Evolutionary conservation across 495 filamentous ascomycete species (phyloP).

Genomic region (Geoglossum glabrum): DNA sequence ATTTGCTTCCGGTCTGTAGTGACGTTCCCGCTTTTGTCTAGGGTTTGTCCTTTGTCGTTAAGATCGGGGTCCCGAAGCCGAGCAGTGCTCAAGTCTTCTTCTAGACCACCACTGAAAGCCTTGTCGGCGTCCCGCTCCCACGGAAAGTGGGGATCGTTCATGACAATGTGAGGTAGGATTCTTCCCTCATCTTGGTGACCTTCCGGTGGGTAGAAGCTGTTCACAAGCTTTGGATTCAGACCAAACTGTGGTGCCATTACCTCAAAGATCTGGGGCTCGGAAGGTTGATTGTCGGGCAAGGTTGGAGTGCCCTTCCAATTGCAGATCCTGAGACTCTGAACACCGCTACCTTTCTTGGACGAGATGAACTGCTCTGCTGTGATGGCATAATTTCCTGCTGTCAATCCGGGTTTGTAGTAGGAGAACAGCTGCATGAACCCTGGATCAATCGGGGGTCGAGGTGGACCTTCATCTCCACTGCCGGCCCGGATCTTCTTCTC

Average conservation of each 20-base stretch:
- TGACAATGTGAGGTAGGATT: conserved; percentile 28
- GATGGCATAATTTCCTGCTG: background rate
- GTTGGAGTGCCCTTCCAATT: background rate
- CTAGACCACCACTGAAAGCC: background rate
- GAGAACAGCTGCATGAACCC: background rate
- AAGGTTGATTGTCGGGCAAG: background rate
- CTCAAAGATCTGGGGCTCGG: conserved; percentile 11
- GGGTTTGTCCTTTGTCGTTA: too few relatives aligned
- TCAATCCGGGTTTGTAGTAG: background rate
- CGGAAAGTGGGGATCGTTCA: conserved; percentile 28
- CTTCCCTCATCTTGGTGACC: conserved; percentile 18
- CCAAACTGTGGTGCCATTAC: conserved; percentile 19
- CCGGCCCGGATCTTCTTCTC: background rate
- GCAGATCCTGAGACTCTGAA: background rate
- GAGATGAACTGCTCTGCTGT: background rate
- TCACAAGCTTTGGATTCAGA: conserved; percentile 12
- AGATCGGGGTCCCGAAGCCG: too few relatives aligned
- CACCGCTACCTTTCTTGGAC: background rate
- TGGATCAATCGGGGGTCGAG: too few relatives aligned
- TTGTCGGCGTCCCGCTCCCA: conserved; percentile 21
- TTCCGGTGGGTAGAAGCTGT: conserved; percentile 23
- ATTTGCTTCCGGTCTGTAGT: too few relatives aligned
- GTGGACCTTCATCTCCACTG: background rate
- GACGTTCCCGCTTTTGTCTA: too few relatives aligned
- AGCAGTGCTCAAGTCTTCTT: background rate